Conservation (phyloP, 73 alveolate genomes). For the Paramecium primaurelia region DNA sequence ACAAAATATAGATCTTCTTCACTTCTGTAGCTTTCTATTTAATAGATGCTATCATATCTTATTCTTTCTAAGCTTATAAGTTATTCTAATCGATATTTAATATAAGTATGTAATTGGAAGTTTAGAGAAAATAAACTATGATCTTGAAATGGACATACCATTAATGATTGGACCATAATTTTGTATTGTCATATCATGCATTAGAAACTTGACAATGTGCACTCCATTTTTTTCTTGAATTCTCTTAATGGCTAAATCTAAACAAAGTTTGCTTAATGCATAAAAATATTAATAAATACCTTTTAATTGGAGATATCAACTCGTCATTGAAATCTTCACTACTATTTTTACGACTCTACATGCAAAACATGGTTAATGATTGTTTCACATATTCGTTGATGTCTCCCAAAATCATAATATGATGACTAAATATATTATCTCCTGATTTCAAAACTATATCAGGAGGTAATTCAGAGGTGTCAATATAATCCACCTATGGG, state of each 20-base stretch:
- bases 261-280: background rate
- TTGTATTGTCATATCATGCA: background rate
- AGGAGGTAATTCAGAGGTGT: constrained; percentile 13
- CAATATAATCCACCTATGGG: background rate
- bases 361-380: background rate
- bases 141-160: background rate
- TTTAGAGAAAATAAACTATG: background rate
- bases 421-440: background rate
- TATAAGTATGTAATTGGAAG: background rate
- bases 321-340: background rate
- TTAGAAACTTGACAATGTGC: background rate
- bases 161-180: background rate
- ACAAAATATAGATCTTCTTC: background rate
- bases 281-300: background rate
- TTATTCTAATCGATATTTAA: background rate
- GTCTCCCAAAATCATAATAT: background rate
- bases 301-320: background rate
- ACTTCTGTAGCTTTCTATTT: background rate
- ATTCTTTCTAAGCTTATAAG: background rate
- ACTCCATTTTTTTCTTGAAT: background rate
- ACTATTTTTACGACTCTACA: constrained; percentile 15
- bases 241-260: background rate
- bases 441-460: constrained; percentile 3
- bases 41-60: background rate
- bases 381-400: background rate